Percentiles rank a stretch among this genome's conserved stretches.
These are phyloP conservation scores for Gentiana dahurica DNA, from an alignment of 257 asterid genomes.

Conservation along the genomic window DNA sequence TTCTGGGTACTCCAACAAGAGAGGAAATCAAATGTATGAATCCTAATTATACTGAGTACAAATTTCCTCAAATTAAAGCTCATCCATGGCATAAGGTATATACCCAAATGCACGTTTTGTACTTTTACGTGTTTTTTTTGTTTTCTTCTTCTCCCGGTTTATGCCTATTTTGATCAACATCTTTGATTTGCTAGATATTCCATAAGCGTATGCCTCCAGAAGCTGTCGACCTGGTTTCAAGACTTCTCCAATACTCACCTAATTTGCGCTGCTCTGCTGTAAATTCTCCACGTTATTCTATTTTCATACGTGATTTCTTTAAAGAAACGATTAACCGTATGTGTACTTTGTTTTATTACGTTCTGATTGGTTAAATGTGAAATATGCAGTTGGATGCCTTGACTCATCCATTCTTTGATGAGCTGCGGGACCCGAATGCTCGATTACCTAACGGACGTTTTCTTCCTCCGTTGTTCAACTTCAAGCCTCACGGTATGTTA, in stretches of 20 bases:
- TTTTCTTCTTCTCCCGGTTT: background rate
- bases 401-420: constrained; percentile 44
- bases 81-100: constrained; percentile 66
- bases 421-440: constrained; percentile 41
- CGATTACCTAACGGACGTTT: constrained; percentile 51
- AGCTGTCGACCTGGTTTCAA: constrained; percentile 54
- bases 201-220: constrained; percentile 58
- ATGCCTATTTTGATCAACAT: background rate
- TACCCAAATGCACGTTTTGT: background rate
- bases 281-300: constrained; percentile 11
- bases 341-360: too few species aligned
- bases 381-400: constrained; percentile 38
- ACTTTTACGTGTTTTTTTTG: background rate
- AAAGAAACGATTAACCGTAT: too few species aligned
- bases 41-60: constrained; percentile 50
- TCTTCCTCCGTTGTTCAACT: constrained; percentile 52
- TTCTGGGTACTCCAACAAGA: constrained; percentile 56
- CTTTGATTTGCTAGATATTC: constrained; percentile 30
- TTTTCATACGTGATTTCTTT: too few species aligned
- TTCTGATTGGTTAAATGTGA: background rate
- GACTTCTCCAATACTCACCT: constrained; percentile 55
- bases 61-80: constrained; percentile 55
- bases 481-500: constrained; percentile 38
- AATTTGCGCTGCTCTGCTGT: constrained; percentile 49
- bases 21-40: constrained; percentile 64